Conservation (phyloP, 1,284 basidiomycete species). For the Pisolithus thermaeus region DNA sequence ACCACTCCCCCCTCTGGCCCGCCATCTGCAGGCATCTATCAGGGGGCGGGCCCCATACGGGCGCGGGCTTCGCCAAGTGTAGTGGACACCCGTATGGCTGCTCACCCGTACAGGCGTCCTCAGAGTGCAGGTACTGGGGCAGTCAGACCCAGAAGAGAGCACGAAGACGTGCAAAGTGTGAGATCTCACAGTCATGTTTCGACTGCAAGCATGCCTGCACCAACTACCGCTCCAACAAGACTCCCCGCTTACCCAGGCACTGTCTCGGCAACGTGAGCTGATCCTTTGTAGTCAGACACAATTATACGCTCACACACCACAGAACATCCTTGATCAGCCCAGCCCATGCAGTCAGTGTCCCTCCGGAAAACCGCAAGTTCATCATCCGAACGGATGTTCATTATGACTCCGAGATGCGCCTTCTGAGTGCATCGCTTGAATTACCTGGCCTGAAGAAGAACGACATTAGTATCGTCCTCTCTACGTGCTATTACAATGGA, state of each 20-base stretch:
- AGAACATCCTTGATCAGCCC: constrained; percentile 10
- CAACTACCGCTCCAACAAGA: constrained; percentile 5
- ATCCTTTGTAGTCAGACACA: not conserved
- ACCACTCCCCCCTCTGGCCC: constrained; percentile 25
- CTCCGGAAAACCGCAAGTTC: constrained; percentile 7
- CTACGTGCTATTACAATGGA: constrained; percentile 48
- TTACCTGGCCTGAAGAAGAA: constrained; percentile 53
- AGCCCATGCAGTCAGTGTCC: constrained; percentile 1
- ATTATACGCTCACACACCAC: constrained; percentile 5
- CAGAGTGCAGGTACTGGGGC: constrained; percentile 25
- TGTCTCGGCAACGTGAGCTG: constrained; percentile 8
- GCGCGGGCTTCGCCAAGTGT: constrained; percentile 24
- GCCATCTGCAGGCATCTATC: constrained; percentile 20
- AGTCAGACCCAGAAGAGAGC: constrained; percentile 21
- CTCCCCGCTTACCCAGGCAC: constrained; percentile 3
- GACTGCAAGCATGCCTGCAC: constrained; percentile 7
- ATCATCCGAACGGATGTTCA: constrained; percentile 50
- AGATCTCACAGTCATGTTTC: constrained; percentile 20
- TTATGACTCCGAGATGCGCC: constrained; percentile 39
- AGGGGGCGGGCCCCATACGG: constrained; percentile 19
- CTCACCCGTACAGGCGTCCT: constrained; percentile 30
- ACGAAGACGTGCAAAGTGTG: constrained; percentile 22
- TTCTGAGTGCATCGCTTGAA: constrained; percentile 54
- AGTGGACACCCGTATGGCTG: constrained; percentile 15
- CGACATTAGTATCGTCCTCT: constrained; percentile 49